Evolutionary conservation across 805 yeast species (phyloP).

Genomic region (Lachancea thermotolerans): DNA sequence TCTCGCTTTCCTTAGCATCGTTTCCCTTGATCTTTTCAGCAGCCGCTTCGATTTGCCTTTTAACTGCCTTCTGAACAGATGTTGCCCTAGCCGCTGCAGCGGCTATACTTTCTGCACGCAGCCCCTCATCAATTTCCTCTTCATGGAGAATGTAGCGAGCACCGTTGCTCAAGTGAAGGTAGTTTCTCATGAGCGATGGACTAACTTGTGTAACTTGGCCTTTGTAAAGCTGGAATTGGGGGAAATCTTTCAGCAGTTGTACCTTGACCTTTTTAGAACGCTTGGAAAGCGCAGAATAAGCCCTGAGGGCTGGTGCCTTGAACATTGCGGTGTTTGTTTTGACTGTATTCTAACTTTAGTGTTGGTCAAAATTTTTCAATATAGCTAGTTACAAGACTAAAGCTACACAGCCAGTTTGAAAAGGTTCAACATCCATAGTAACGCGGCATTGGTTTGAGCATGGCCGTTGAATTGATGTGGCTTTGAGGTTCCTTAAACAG

Average conservation of each 20-base stretch:
- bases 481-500: too few species aligned
- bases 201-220: slow-evolving; percentile 73
- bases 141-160: slow-evolving; percentile 57
- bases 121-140: slow-evolving; percentile 17
- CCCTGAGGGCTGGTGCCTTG: neutral
- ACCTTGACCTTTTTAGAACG: slow-evolving; percentile 55
- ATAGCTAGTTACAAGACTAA: too few species aligned
- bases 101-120: neutral
- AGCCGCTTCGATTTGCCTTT: neutral
- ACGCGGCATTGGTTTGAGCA: too few species aligned
- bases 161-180: slow-evolving; percentile 60
- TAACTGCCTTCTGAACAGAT: neutral
- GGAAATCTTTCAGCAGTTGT: slow-evolving; percentile 66
- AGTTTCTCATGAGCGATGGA: slow-evolving; percentile 79
- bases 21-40: neutral
- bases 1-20: neutral
- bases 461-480: too few species aligned
- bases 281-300: slow-evolving; percentile 34
- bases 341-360: neutral
- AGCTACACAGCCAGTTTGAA: too few species aligned
- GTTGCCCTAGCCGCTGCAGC: slow-evolving; percentile 1
- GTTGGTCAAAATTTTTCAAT: too few species aligned
- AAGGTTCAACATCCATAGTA: too few species aligned
- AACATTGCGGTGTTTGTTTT: neutral
- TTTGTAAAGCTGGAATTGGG: slow-evolving; percentile 47